These are phyloP conservation scores for Veloporphyrellus conicus DNA, from an alignment of 1,284 basidiomycete genomes.

Conservation along the genomic window DNA sequence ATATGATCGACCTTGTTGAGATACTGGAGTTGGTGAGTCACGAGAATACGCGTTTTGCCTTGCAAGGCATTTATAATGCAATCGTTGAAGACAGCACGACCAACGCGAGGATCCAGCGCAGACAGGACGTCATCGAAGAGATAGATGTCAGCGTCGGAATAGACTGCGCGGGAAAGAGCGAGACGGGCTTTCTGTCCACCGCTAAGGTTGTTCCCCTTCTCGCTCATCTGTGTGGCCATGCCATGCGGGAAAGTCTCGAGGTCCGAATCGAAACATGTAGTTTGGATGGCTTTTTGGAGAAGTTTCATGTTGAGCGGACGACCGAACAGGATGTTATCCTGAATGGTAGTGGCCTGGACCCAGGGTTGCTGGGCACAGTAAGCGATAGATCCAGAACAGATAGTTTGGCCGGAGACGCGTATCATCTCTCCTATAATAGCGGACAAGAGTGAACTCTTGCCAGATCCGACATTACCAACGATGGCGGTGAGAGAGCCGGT, in stretches of 20 bases:
- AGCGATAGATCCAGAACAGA: slow-evolving; percentile 49
- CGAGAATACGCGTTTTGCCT: slow-evolving; percentile 50
- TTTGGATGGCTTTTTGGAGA: slow-evolving; percentile 27
- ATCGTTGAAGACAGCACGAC: slow-evolving; percentile 58
- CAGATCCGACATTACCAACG: slow-evolving; percentile 41
- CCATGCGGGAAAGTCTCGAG: slow-evolving; percentile 57
- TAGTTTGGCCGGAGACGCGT: slow-evolving; percentile 45
- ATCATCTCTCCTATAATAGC: slow-evolving; percentile 53
- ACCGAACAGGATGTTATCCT: slow-evolving; percentile 56
- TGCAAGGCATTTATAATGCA: slow-evolving; percentile 52
- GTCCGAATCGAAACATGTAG: slow-evolving; percentile 37
- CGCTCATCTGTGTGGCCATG: slow-evolving; percentile 57
- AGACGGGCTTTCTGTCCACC: slow-evolving; percentile 52
- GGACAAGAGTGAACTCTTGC: slow-evolving; percentile 41
- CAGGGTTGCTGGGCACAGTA: slow-evolving; percentile 60
- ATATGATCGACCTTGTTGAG: slow-evolving; percentile 51
- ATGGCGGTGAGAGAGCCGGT: slow-evolving; percentile 50
- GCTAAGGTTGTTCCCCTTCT: slow-evolving; percentile 51
- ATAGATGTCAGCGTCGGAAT: slow-evolving; percentile 49
- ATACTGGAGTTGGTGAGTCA: slow-evolving; percentile 60
- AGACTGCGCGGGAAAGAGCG: slow-evolving; percentile 57
- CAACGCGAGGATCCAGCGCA: slow-evolving; percentile 55
- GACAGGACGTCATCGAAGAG: slow-evolving; percentile 49
- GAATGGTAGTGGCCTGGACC: slow-evolving; percentile 42
- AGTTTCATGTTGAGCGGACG: slow-evolving; percentile 41